Conservation (phyloP, 106 monocot genomes). For the Acorus gramineus region DNA sequence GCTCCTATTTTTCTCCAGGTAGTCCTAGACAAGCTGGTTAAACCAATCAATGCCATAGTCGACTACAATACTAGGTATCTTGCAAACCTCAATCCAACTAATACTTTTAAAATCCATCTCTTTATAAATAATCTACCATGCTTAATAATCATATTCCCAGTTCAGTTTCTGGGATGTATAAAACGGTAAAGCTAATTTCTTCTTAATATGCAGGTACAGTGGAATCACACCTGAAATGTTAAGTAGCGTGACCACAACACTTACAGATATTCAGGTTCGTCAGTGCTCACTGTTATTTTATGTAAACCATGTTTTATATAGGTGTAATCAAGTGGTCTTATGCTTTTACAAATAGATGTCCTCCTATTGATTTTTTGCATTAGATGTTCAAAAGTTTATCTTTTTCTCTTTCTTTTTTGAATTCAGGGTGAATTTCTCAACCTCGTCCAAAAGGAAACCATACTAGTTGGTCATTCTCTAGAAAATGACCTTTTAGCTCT, state of each 20-base stretch:
- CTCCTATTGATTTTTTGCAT: background rate
- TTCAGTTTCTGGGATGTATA: no score
- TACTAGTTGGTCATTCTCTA: conserved; percentile 93
- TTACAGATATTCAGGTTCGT: conserved; percentile 80
- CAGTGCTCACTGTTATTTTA: background rate
- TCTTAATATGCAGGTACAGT: conserved; percentile 59
- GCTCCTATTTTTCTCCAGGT: conserved; percentile 37
- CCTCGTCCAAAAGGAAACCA: conserved; percentile 70
- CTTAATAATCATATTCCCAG: no score
- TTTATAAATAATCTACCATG: no score
- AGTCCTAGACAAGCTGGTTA: conserved; percentile 86
- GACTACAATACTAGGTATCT: conserved; percentile 94
- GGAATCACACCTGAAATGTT: conserved; percentile 95
- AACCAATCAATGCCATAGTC: conserved; percentile 64
- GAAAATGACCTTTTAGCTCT: conserved; percentile 97
- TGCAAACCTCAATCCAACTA: no score
- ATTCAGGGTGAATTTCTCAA: conserved; percentile 67
- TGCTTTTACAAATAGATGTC: background rate
- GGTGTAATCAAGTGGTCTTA: background rate
- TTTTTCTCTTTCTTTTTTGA: conserved; percentile 12
- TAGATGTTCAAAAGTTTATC: background rate
- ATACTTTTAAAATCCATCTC: no score
- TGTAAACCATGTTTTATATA: background rate
- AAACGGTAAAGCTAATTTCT: no score
- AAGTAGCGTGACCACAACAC: conserved; percentile 70